Evolutionary conservation across 805 yeast species (phyloP).

Genomic region (Maudiozyma serrabonitensis): DNA sequence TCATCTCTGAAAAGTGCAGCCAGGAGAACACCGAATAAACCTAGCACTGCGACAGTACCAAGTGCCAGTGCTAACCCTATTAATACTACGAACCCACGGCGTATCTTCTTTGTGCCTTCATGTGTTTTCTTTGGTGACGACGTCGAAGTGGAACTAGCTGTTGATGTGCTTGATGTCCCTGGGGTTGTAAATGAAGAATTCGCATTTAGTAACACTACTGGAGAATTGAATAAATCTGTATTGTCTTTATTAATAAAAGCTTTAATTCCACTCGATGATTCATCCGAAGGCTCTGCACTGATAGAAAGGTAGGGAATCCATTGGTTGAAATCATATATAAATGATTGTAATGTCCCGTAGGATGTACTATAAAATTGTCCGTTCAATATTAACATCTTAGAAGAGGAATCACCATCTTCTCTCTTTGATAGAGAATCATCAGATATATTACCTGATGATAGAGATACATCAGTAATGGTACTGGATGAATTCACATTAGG

Average conservation of each 20-base stretch:
- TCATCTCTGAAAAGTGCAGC: conserved; percentile 30
- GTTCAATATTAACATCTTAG: conserved; percentile 23
- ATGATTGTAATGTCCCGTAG: conserved; percentile 22
- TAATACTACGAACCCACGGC: conserved; percentile 57
- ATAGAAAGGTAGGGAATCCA: conserved; percentile 20
- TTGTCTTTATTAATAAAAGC: conserved; percentile 31
- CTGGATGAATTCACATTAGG: conserved; percentile 5
- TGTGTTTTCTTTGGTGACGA: conserved; percentile 3
- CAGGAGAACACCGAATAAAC: conserved; percentile 31
- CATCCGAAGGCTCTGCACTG: neutral
- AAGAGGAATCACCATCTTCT: neutral
- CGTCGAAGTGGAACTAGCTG: conserved; percentile 10
- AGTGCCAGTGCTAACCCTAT: conserved; percentile 60
- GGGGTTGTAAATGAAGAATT: conserved; percentile 8
- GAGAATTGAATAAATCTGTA: conserved; percentile 26
- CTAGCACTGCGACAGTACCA: conserved; percentile 37
- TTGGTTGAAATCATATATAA: conserved; percentile 14
- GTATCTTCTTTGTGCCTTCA: conserved; percentile 20
- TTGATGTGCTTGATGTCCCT: conserved; percentile 4
- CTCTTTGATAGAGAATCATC: neutral
- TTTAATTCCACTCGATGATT: conserved; percentile 5
- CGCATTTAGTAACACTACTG: conserved; percentile 11
- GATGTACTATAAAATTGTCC: conserved; percentile 33
- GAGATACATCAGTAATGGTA: conserved; percentile 1
- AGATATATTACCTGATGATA: neutral